A percentile compares a stretch with the other conserved stretches of the same genome.
These are phyloP conservation scores for Bjerkandera adusta DNA, from an alignment of 1,284 basidiomycete species.

Conservation along the genomic window DNA sequence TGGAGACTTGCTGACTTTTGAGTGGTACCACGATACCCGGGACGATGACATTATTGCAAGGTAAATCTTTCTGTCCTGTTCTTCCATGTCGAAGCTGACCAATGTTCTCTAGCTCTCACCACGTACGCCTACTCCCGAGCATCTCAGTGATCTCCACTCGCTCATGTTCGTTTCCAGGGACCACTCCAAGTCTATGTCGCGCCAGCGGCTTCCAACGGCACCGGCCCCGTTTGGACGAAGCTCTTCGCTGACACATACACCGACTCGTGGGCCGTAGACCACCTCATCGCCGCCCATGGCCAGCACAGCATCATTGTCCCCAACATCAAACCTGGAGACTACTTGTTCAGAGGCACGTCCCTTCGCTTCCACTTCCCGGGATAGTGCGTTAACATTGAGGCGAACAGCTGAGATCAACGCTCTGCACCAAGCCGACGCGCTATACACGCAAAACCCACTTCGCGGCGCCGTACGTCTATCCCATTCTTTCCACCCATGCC, in stretches of 20 bases:
- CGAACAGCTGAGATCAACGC: conserved; percentile 13
- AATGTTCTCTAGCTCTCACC: neutral
- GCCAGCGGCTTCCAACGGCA: conserved; percentile 12
- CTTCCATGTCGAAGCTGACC: neutral
- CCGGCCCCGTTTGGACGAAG: conserved; percentile 14
- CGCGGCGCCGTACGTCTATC: conserved; percentile 13
- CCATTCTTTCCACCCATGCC: neutral
- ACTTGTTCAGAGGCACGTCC: conserved; percentile 12
- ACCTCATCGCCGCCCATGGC: conserved; percentile 14
- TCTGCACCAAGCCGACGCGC: conserved; percentile 14
- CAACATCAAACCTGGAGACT: conserved; percentile 11
- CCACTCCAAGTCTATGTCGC: conserved; percentile 14
- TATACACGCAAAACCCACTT: conserved; percentile 13
- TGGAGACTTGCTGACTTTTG: conserved; percentile 13
- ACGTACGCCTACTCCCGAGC: neutral
- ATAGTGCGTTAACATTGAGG: neutral
- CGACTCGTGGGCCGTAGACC: conserved; percentile 13
- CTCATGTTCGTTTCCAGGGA: conserved; percentile 6
- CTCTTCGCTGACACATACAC: conserved; percentile 13
- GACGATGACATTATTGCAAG: conserved; percentile 8
- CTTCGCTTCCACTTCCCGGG: neutral
- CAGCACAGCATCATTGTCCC: conserved; percentile 13
- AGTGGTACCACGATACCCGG: conserved; percentile 16
- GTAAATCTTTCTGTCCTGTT: neutral
- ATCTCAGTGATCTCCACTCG: neutral